phyloP scores from a whole-genome alignment of 139 green algal species.

The Bryopsis sp. region DNA sequence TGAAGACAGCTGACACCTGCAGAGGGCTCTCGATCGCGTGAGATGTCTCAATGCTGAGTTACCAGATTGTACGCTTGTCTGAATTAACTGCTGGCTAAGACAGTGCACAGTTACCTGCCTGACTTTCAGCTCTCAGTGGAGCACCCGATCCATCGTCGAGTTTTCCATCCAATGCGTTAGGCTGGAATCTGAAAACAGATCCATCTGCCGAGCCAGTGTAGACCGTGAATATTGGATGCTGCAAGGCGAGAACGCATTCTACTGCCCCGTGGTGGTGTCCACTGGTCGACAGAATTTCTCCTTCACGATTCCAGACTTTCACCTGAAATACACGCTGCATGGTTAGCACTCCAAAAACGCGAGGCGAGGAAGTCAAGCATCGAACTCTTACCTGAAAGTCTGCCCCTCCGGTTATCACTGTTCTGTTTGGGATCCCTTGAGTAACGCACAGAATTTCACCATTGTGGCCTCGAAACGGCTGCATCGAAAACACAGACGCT shows the following conservation, averaged over 20 bases:
- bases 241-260: not conserved
- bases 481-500: no score
- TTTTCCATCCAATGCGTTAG: not conserved
- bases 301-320: not conserved
- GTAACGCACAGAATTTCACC: not conserved
- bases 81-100: no score
- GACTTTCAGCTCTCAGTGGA: not conserved
- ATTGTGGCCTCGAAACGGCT: not conserved
- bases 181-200: not conserved
- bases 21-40: no score
- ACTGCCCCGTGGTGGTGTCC: not conserved
- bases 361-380: no score
- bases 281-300: not conserved
- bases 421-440: not conserved
- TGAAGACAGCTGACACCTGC: not conserved
- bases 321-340: no score
- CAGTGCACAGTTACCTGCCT: not conserved
- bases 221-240: not conserved
- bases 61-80: conserved; percentile 5
- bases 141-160: not conserved
- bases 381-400: conserved; percentile 7
- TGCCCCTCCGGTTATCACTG: not conserved
- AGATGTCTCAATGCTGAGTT: no score
- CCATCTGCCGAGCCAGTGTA: not conserved
- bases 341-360: no score